These are phyloP conservation scores for Linnemannia elongata DNA, from an alignment of 192 early-diverging fungal species.

Conservation along the genomic window DNA sequence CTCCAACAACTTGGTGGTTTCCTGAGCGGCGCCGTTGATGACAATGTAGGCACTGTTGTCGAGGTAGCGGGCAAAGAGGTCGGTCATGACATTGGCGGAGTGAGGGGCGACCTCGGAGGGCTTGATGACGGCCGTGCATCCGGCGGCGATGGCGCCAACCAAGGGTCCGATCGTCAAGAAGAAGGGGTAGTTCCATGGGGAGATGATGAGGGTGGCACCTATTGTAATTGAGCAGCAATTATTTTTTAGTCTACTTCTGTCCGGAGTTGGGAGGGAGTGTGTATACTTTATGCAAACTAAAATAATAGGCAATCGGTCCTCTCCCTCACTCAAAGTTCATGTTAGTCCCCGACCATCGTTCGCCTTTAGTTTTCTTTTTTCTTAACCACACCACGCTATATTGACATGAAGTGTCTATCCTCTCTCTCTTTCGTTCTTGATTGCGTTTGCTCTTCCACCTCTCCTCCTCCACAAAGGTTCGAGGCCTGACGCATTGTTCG, in stretches of 20 bases:
- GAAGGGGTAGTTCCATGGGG: constrained; percentile 72
- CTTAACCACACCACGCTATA: background rate
- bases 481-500: background rate
- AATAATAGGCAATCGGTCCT: background rate
- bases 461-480: background rate
- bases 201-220: constrained; percentile 55
- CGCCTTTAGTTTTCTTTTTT: background rate
- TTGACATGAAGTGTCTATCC: background rate
- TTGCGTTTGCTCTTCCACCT: background rate
- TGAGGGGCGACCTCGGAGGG: constrained; percentile 87
- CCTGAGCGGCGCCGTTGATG: constrained; percentile 82
- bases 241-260: background rate
- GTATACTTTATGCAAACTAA: constrained; percentile 15
- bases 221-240: background rate
- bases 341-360: background rate
- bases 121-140: constrained; percentile 86
- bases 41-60: constrained; percentile 76
- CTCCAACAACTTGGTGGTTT: constrained; percentile 83
- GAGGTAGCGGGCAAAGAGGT: constrained; percentile 81
- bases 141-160: constrained; percentile 89
- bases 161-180: constrained; percentile 80
- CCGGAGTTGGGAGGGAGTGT: background rate
- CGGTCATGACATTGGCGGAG: constrained; percentile 72
- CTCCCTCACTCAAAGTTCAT: background rate
- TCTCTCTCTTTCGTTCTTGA: background rate